Evolutionary conservation across 2,329 filamentous ascomycete genomes (phyloP), one percentile per base, ranked within the genome.

Genomic region (Trichophyton simii): DNA sequence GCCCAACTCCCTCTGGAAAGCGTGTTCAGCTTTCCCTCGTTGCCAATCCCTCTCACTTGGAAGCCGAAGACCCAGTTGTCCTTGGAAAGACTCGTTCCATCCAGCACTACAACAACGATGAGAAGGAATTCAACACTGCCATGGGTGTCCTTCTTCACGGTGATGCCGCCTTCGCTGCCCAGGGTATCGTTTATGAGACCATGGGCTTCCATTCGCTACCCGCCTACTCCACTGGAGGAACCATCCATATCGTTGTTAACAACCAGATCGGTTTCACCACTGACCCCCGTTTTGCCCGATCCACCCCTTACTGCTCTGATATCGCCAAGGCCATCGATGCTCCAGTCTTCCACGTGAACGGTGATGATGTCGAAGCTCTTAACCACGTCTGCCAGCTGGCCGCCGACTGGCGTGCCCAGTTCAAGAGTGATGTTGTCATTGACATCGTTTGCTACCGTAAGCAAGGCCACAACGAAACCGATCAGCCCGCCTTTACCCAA

Each of bases 241-340:
- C 94, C 62, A 89, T 99, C 69, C 94, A 99, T 78, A 82, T 99
- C 67, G 86, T 99, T 63, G 92, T 97, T 68, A 99, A 99, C 85
- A 99, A 99, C 83, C 94, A 99, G 82, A 99, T 99, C 75, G 94
- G 94, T 76, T 99, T 99, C 82, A 99, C 94, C 60, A 99, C 94
- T 22, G 94, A 99, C 73, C 94, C 94, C 67, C 90, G 94, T 72
- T 99, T 96, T 76, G 87, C 94, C 69, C 91, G 94, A 69, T 99
- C 94, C 20, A 99, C 94, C 58, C 89, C 94, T 52, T 99, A 99
- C 84, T 99, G 94, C 79, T 97, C 94, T 50, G 94, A 99, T 75
- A 96, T 99, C 71, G 94, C 94, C 77, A 99, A 99, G 82, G 89
- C 94, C 59, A 96, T 99, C 68, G 94, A 99, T 69, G 94, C 94